Conservation (phyloP, 1,284 basidiomycete species). For the Macrocystidia cucumis region DNA sequence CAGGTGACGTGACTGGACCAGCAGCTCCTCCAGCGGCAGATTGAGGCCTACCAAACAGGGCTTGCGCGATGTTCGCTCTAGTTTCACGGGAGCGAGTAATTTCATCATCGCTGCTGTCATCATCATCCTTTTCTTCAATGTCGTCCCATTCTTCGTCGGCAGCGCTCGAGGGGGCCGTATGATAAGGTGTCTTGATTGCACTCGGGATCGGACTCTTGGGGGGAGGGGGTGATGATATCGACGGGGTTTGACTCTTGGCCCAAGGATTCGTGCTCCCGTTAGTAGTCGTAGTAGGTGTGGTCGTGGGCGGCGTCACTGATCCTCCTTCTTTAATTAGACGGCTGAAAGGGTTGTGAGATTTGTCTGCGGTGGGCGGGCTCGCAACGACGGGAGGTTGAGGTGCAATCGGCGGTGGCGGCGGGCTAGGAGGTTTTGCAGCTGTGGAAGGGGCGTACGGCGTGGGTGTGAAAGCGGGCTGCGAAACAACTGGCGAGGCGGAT, state of each 20-base stretch:
- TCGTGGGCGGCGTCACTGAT: slow-evolving; percentile 19
- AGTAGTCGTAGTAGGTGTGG: slow-evolving; percentile 23
- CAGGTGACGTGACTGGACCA: slow-evolving; percentile 21
- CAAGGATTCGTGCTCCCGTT: slow-evolving; percentile 55
- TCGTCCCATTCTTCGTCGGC: slow-evolving; percentile 87
- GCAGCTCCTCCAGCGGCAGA: slow-evolving; percentile 21
- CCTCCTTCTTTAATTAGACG: slow-evolving; percentile 48
- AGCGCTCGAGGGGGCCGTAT: slow-evolving; percentile 51
- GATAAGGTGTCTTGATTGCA: slow-evolving; percentile 45
- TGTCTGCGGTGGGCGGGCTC: slow-evolving; percentile 20
- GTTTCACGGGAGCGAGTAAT: slow-evolving; percentile 53
- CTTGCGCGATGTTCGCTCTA: slow-evolving; percentile 68
- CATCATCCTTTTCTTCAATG: slow-evolving; percentile 64
- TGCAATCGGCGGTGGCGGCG: slow-evolving; percentile 26
- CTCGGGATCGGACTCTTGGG: slow-evolving; percentile 38
- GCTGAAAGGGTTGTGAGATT: slow-evolving; percentile 63
- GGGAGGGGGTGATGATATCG: slow-evolving; percentile 26
- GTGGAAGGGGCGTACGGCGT: slow-evolving; percentile 16
- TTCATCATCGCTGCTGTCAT: slow-evolving; percentile 79
- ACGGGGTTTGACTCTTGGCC: slow-evolving; percentile 36
- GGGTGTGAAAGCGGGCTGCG: slow-evolving; percentile 17
- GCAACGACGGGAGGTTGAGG: slow-evolving; percentile 19
- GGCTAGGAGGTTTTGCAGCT: slow-evolving; percentile 16
- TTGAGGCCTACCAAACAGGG: slow-evolving; percentile 65
- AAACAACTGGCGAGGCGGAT: slow-evolving; percentile 19